Conservation (phyloP, 2,329 filamentous ascomycete genomes). For the Sclerotinia borealis region DNA sequence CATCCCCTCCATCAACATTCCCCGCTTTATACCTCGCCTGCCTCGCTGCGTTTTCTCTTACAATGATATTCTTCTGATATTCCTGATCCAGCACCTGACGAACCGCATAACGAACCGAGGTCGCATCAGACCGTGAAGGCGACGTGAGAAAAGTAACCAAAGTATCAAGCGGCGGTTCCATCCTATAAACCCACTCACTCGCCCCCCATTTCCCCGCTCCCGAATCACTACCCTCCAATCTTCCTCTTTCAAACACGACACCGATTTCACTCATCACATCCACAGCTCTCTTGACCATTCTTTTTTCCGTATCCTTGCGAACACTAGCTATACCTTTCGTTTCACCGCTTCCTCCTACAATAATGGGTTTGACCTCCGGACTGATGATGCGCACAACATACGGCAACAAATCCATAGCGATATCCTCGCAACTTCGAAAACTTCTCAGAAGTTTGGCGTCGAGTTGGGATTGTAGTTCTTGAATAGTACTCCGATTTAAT, state of each 20-base stretch:
- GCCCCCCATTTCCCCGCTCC: conserved; percentile 48
- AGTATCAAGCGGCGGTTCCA: conserved; percentile 87
- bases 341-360: conserved; percentile 65
- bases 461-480: conserved; percentile 67
- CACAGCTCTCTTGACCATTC: conserved; percentile 72
- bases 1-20: conserved; percentile 31
- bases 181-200: conserved; percentile 75
- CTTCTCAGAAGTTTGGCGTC: conserved; percentile 65
- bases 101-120: conserved; percentile 83
- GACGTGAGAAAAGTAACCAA: conserved; percentile 70
- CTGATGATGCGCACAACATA: conserved; percentile 79
- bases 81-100: conserved; percentile 92
- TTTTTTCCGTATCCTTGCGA: conserved; percentile 76
- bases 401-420: conserved; percentile 78
- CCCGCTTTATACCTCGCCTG: conserved; percentile 59
- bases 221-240: conserved; percentile 51
- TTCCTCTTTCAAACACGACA: conserved; percentile 72
- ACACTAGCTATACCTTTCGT: conserved; percentile 72
- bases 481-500: conserved; percentile 67
- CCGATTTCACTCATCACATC: conserved; percentile 78
- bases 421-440: conserved; percentile 71
- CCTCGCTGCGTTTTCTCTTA: conserved; percentile 59
- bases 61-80: conserved; percentile 64
- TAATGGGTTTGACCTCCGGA: conserved; percentile 84
- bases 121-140: conserved; percentile 47